phyloP scores from a whole-genome alignment of 768 basidiomycete species.

The Psilocybe tampanensis region DNA sequence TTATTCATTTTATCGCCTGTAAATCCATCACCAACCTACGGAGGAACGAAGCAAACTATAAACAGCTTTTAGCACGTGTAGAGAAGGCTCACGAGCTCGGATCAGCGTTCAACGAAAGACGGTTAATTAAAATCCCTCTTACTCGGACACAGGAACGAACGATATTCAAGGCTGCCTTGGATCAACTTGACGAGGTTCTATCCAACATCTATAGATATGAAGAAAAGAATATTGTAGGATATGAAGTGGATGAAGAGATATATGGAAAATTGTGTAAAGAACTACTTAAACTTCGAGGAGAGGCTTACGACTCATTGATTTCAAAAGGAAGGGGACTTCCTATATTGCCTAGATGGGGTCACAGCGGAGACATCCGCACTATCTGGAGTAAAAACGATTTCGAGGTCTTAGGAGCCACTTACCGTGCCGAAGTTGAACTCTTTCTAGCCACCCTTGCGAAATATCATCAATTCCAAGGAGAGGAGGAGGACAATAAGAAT shows the following conservation, averaged over 20 bases:
- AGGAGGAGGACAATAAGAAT: neutral
- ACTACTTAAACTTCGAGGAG: neutral
- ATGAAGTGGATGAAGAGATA: neutral
- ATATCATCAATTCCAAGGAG: neutral
- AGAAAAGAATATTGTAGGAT: too few species aligned
- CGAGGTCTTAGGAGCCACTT: neutral
- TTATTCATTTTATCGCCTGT: too few species aligned
- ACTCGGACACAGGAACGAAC: too few species aligned
- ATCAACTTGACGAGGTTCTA: too few species aligned
- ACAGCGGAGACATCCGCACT: neutral
- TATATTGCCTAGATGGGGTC: neutral
- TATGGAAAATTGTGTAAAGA: neutral
- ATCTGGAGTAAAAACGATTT: neutral
- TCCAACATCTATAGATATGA: too few species aligned
- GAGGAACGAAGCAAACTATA: too few species aligned
- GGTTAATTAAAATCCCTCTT: too few species aligned
- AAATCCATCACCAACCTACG: too few species aligned
- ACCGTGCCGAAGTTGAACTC: slow-evolving; percentile 9
- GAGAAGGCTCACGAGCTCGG: too few species aligned
- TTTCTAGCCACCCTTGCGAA: neutral
- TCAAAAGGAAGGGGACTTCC: neutral
- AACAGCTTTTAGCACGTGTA: too few species aligned
- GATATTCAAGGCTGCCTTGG: too few species aligned
- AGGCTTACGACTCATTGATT: neutral
- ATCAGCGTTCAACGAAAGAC: too few species aligned